Base-by-base conservation (phyloP, 768 basidiomycete species). In the Rhodosporidiobolus sp. region DNA sequence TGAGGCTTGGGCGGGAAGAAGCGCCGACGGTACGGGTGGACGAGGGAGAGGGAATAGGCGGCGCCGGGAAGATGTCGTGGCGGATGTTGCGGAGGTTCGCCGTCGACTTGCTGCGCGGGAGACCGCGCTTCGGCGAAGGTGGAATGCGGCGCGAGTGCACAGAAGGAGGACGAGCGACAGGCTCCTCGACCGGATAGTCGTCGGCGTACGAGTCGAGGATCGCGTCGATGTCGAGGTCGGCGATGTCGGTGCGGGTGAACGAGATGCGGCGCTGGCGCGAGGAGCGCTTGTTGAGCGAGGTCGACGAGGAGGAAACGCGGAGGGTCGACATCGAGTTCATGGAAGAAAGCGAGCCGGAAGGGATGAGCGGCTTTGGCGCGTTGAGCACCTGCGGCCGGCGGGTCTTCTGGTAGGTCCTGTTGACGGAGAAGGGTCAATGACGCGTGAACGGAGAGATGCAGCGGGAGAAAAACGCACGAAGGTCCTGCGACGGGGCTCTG, bases 191-290 rank as follows among this genome's bases (percentile, higher is more conserved):
- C n/a, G 64, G 8, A 28, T 30, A 19, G 16, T 67, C 48, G 8
- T 43, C 3, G 4, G 38, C 26, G 66, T 72, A 72, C 12, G 71
- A 62, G 12, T 63, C 71, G 62, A 72, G 71, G 32, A 72, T 72
- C 28, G 71, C 65, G 26, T 72, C 71, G 24, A 72, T 67, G 61
- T 72, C 71, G 66, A 72, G 71, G 52, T 72, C 71, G 35, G 62
- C 55, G 62, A 72, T 43, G 46, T 72, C 66, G 11, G 65, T 67
- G 6, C 50, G 45, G 20, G 66, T 67, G 57, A 67, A 67, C 16
- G 71, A 72, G 10, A 22, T 20, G 34, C 71, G 65, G 14, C 70
- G 65, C 14, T 54, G 53, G 26, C 55, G 60, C 8, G 53, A 53
- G 35, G 35, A 19, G 59, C 34, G 45, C 45, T 35, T 48, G 43